Evolutionary conservation across 208 protist species (phyloP), one percentile per base, ranked within the genome.

Genomic region (Trypanosoma cruzi): DNA sequence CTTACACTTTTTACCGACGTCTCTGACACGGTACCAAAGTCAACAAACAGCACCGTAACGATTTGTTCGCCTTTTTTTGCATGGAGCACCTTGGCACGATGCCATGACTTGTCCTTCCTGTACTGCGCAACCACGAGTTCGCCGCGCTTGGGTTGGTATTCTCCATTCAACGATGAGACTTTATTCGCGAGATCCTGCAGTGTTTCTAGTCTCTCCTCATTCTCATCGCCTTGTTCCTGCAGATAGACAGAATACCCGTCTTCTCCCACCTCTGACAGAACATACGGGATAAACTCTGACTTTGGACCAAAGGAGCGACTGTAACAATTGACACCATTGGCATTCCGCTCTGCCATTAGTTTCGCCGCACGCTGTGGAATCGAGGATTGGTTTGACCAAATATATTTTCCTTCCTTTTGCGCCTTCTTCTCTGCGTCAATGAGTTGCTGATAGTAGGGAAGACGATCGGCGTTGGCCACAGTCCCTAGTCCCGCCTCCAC

Each of bases 21-120:
- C 32, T 73, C 68, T n/a, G 83, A 79, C 16, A 66, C 79, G 65
- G 92, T 97, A 64, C 93, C 93, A 84, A 90, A 96, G 69, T 97
- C 93, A 26, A 96, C 81, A 73, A 87, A 97, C 52, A 88, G 82
- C 59, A 97, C 88, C 53, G 90, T 82, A 1, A 74, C 75, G 36
- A 68, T 71, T 18, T 50, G 52, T 32, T 82, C 76, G 20, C 66
- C 65, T 55, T 85, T 81, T 24, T 62, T 61, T 13, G 79, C 74
- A 48, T 81, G 64, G 16, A 89, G 54, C 14, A 95, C 84, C 73
- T 84, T 82, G 1, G 82, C 92, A 31, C 92, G 82, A 71, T 85
- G 88, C 92, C 92, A 97, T 64, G 76, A 71, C 55, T 92, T 89
- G 60, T 97, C 92, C 1, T 65, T 77, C 11, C 68, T 75, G 79